Base-by-base conservation (phyloP, 768 basidiomycete genomes). In the Ramaria rubella region DNA sequence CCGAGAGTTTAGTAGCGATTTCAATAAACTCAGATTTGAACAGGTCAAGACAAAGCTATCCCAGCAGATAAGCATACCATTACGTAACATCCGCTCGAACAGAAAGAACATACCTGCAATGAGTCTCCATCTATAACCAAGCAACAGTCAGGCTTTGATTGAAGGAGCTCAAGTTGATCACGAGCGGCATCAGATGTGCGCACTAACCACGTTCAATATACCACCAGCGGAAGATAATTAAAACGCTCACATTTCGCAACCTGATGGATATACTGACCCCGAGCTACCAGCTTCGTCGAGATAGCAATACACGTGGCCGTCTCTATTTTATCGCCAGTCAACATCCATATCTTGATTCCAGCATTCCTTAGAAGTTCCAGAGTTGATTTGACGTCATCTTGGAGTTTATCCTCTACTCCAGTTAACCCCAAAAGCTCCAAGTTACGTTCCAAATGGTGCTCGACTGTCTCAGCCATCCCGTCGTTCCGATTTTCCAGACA, bases 271-370 rank as follows among this genome's bases (percentile, higher is more conserved):
- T 96, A 97, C 70, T 99, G 96, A 64, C 93, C 93, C 63, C 96
- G 79, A 23, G 91, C 87, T 7, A 98, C 96, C 50, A 98, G 75
- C 68, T 98, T 98, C 6, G 91, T 96, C 34, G 94, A 96, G 60
- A 98, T 93, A 4, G 95, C 94, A 65, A 99, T 99, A 70, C 94
- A 95, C 34, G 94, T 86, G 4, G 96, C 96, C 3, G 96, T 99
- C 75, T 99, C 96, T 49, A 98, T 92, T 75, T 98, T 99, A 71
- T 99, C 96, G 1, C 96, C 95, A 0, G 96, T 99, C 64, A 98
- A 76, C 96, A 98, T 98, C 96, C 96, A 99, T 58, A 99, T 98
- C 78, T 90, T 96, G 71, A 99, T 85, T 4, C 95, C 95, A 0
- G 95, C 96, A 68, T 98, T 98, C 62, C 94, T 75, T 60, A 99